phyloP scores from a whole-genome alignment of 805 yeast genomes.

The Schizosaccharomyces pombe region ASM294v3 CU329670.1:5015501-5016000 shows the following conservation, averaged over 20 bases:
- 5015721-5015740: not conserved
- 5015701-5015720: not conserved
- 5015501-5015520: constrained; percentile 13
- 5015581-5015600: not conserved
- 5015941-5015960: no score
- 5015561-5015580: not conserved
- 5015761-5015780: not conserved
- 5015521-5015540: constrained; percentile 14
- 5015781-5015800: no score
- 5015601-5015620: not conserved
- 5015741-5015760: not conserved
- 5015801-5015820: no score
- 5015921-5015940: no score
- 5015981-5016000: no score
- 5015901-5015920: no score
- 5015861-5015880: no score
- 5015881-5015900: no score
- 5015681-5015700: not conserved
- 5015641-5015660: not conserved
- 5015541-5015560: constrained; percentile 11
- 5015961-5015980: no score
- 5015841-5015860: no score
- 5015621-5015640: not conserved
- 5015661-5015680: not conserved
- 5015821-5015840: no score